phyloP scores from a whole-genome alignment of 306 rosid genomes.

The Arachis hypogaea region DNA sequence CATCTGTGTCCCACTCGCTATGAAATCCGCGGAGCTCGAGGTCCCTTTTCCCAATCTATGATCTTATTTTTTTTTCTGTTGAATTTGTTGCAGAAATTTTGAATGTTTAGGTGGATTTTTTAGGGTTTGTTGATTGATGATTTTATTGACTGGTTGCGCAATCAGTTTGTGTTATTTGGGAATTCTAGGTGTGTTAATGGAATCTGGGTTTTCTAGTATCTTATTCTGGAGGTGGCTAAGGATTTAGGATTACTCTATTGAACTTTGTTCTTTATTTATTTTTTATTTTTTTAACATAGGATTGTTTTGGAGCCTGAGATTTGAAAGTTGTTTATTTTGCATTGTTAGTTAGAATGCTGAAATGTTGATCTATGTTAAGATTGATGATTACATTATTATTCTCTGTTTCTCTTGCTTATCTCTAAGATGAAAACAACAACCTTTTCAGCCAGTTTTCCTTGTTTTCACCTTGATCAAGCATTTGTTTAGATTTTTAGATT shows the following conservation, averaged over 20 bases:
- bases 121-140: conserved; percentile 1
- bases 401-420: not conserved
- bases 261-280: not conserved
- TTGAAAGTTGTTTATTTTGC: conserved; percentile 4
- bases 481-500: conserved; percentile 10
- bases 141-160: not conserved
- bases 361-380: not conserved
- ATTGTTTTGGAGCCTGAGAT: not conserved
- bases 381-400: not conserved
- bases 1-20: conserved; percentile 91
- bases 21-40: conserved; percentile 97
- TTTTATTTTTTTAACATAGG: not conserved
- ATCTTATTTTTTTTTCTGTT: not conserved
- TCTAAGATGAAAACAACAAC: not conserved
- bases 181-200: not conserved
- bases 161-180: conserved; percentile 1
- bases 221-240: not conserved
- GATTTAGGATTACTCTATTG: not conserved
- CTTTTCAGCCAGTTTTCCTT: not conserved
- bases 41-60: conserved; percentile 32
- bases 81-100: not conserved
- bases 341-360: not conserved
- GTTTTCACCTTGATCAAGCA: conserved; percentile 5
- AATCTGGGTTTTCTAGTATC: not conserved
- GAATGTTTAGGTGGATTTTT: not conserved